Percentiles rank a stretch among this genome's conserved stretches.
These are phyloP conservation scores for Colletotrichum chlorophyti DNA, from an alignment of 2,329 filamentous ascomycete genomes.

Conservation along the genomic window DNA sequence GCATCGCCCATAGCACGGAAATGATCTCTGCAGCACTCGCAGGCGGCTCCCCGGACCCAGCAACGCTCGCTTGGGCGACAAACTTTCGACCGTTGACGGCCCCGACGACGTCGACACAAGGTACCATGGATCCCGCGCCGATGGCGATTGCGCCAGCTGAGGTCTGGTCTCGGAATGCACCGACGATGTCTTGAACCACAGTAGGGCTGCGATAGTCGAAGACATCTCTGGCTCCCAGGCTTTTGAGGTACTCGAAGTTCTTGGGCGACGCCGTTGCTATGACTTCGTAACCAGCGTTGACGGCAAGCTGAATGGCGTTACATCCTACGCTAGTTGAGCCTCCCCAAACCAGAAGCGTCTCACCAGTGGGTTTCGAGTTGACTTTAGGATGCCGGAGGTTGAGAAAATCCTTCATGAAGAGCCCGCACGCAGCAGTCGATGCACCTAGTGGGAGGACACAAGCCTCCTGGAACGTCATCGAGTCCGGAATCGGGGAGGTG, in stretches of 20 bases:
- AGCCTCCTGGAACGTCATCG: constrained; percentile 33
- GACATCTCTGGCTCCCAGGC: constrained; percentile 49
- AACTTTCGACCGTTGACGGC: constrained; percentile 10
- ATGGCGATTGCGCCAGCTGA: constrained; percentile 29
- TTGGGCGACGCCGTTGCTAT: constrained; percentile 47
- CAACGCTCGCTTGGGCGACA: constrained; percentile 11
- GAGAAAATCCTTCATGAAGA: constrained; percentile 34
- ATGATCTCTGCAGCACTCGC: neutral
- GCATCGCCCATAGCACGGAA: neutral
- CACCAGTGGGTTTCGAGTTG: constrained; percentile 21
- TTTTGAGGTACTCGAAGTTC: constrained; percentile 51
- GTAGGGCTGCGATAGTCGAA: constrained; percentile 50
- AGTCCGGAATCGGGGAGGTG: constrained; percentile 32
- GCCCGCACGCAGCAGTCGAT: constrained; percentile 34
- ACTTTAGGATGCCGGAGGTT: constrained; percentile 31
- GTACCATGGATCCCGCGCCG: neutral
- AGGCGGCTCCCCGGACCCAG: neutral
- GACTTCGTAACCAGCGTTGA: constrained; percentile 51
- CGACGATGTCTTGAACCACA: constrained; percentile 41
- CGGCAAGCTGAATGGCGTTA: constrained; percentile 52
- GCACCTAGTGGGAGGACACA: constrained; percentile 36
- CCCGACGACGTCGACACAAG: neutral
- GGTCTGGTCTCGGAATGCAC: constrained; percentile 33
- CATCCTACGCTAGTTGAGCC: constrained; percentile 54
- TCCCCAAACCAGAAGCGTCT: constrained; percentile 49